Evolutionary conservation across 176 grass and related monocot species (phyloP).

Genomic region (Leersia perrieri): DNA sequence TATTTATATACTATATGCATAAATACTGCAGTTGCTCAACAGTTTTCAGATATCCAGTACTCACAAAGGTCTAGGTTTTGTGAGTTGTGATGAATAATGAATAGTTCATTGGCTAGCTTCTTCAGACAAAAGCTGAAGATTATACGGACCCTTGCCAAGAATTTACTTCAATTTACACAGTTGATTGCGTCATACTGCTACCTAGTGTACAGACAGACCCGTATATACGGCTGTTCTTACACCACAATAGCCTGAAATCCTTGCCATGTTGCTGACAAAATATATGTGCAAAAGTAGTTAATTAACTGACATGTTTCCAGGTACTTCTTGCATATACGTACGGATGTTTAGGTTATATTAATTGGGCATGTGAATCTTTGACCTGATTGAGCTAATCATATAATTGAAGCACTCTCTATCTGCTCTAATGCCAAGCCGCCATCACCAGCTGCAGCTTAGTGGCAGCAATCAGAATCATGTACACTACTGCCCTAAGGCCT

Average conservation of each 20-base stretch:
- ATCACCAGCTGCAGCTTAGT: background rate
- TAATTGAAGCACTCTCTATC: background rate
- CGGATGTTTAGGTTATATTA: background rate
- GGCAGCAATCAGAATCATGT: background rate
- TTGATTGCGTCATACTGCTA: slow-evolving; percentile 26
- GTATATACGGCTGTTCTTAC: slow-evolving; percentile 17
- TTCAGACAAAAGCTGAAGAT: slow-evolving; percentile 16
- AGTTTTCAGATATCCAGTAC: slow-evolving; percentile 20
- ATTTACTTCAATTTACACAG: background rate
- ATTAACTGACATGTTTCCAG: slow-evolving; percentile 15
- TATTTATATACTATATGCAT: background rate
- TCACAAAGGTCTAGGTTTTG: background rate
- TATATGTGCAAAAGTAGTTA: background rate
- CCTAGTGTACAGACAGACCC: slow-evolving; percentile 17
- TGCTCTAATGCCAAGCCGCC: background rate
- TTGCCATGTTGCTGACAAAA: background rate
- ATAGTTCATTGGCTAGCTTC: background rate
- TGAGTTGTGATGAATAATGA: background rate
- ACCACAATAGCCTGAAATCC: background rate
- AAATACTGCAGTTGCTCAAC: background rate
- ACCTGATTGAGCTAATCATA: background rate
- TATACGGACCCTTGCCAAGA: background rate
- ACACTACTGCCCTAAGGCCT: too few relatives aligned
- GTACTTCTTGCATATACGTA: background rate
- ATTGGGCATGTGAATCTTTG: background rate